These are phyloP conservation scores for Davidsoniella eucalypti DNA, from an alignment of 2,329 filamentous ascomycete species.

Conservation along the genomic window DNA sequence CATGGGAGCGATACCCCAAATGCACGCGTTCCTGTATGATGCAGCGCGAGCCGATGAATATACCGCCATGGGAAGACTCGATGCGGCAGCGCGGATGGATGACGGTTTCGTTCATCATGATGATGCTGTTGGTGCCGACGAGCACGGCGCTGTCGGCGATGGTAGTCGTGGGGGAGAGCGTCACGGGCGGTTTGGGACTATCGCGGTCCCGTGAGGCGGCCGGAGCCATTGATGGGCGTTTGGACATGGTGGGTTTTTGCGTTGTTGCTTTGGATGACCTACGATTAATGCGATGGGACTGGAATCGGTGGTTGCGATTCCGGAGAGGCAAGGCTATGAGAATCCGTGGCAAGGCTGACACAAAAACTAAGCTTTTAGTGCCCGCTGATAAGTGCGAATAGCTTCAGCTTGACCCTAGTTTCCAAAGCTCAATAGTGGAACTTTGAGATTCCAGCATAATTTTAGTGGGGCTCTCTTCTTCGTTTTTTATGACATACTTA, in stretches of 20 bases:
- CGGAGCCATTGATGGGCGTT: conserved; percentile 40
- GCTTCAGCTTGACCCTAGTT: background rate
- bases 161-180: conserved; percentile 41
- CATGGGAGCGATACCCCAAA: conserved; percentile 29
- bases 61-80: conserved; percentile 60
- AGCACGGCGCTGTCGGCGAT: conserved; percentile 48
- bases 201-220: conserved; percentile 31
- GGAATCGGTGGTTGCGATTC: no score
- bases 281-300: background rate
- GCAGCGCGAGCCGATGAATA: conserved; percentile 66
- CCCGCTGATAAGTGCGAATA: no score
- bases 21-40: conserved; percentile 58
- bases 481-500: no score
- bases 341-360: conserved; percentile 7
- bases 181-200: conserved; percentile 40
- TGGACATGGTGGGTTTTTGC: conserved; percentile 17
- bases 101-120: conserved; percentile 59
- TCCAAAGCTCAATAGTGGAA: conserved; percentile 5
- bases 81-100: conserved; percentile 76
- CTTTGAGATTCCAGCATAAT: background rate
- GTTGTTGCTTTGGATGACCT: no score
- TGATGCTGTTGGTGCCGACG: conserved; percentile 60
- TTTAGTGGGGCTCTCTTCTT: no score
- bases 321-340: conserved; percentile 10
- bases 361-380: background rate